Evolutionary conservation across 371 early-diverging fungal genomes (phyloP).

Genomic region (Zychaea mexicana): DNA sequence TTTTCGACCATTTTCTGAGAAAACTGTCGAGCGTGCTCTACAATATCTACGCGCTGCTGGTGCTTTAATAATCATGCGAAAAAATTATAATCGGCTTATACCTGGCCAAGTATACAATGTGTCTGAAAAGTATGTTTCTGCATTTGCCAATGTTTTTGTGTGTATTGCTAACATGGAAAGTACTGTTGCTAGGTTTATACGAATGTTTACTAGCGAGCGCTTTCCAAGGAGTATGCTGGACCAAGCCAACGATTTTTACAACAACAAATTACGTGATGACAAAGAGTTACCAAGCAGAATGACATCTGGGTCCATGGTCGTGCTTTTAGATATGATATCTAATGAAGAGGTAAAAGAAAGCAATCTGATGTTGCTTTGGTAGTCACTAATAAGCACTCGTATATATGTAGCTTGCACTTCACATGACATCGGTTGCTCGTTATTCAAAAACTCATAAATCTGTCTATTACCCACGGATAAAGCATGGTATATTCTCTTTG

Average conservation of each 20-base stretch:
- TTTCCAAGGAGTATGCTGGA: neutral
- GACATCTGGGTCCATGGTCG: slow-evolving; percentile 1
- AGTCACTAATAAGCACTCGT: neutral
- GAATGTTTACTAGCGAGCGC: neutral
- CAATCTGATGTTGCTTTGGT: neutral
- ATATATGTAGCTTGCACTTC: neutral
- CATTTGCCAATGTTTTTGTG: no score
- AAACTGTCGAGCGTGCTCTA: slow-evolving; percentile 2
- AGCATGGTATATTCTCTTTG: neutral
- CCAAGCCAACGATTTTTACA: neutral
- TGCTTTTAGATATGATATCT: slow-evolving; percentile 9
- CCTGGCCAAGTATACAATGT: slow-evolving; percentile 11
- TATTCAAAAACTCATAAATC: neutral
- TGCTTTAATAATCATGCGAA: neutral
- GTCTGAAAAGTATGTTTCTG: slow-evolving; percentile 13
- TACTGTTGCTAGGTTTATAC: slow-evolving; percentile 8
- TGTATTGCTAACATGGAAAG: no score
- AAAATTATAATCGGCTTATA: slow-evolving; percentile 1
- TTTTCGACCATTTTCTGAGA: neutral
- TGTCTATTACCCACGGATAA: neutral
- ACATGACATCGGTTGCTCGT: neutral
- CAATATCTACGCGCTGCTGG: neutral
- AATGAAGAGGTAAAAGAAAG: neutral
- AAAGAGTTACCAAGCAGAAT: neutral
- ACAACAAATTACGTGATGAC: neutral